These are phyloP conservation scores for Hansenula sp. DNA, from an alignment of 1,139 yeast species.

Conservation along the genomic window DNA sequence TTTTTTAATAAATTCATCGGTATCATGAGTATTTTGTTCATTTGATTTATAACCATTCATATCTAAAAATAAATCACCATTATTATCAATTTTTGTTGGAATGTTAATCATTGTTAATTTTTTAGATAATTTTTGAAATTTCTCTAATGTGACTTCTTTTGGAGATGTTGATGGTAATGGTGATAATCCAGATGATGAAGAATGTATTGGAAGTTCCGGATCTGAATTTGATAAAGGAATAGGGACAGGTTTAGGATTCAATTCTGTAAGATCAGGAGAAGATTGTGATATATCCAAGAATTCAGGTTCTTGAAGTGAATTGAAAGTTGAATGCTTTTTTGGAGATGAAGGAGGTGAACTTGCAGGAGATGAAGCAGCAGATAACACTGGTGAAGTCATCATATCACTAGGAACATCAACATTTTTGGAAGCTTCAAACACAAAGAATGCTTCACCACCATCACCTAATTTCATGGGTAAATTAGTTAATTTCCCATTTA, in stretches of 20 bases:
- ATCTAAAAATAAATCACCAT: slow-evolving; percentile 88
- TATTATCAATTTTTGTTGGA: slow-evolving; percentile 82
- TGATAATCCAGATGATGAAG: slow-evolving; percentile 20
- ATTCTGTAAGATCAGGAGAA: slow-evolving; percentile 11
- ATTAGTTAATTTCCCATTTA: slow-evolving; percentile 77
- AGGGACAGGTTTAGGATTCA: slow-evolving; percentile 5
- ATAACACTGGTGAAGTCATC: slow-evolving; percentile 87
- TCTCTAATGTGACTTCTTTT: slow-evolving; percentile 48
- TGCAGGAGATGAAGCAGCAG: slow-evolving; percentile 71
- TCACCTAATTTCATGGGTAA: slow-evolving; percentile 96
- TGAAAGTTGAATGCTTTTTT: slow-evolving; percentile 5
- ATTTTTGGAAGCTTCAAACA: slow-evolving; percentile 71
- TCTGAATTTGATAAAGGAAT: slow-evolving; percentile 9
- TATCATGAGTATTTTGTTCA: slow-evolving; percentile 62
- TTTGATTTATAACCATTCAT: slow-evolving; percentile 96
- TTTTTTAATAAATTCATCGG: slow-evolving; percentile 68
- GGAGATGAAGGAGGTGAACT: slow-evolving; percentile 39
- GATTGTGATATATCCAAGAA: slow-evolving; percentile 37
- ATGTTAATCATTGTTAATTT: slow-evolving; percentile 68
- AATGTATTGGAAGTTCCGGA: slow-evolving; percentile 2
- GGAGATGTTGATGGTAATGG: slow-evolving; percentile 18
- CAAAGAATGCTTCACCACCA: slow-evolving; percentile 97
- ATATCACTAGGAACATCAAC: slow-evolving; percentile 68
- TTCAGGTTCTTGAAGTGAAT: slow-evolving; percentile 48
- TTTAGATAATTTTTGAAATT: slow-evolving; percentile 65